phyloP scores from a whole-genome alignment of 257 asterid species.

The Paulownia fortunei region DNA sequence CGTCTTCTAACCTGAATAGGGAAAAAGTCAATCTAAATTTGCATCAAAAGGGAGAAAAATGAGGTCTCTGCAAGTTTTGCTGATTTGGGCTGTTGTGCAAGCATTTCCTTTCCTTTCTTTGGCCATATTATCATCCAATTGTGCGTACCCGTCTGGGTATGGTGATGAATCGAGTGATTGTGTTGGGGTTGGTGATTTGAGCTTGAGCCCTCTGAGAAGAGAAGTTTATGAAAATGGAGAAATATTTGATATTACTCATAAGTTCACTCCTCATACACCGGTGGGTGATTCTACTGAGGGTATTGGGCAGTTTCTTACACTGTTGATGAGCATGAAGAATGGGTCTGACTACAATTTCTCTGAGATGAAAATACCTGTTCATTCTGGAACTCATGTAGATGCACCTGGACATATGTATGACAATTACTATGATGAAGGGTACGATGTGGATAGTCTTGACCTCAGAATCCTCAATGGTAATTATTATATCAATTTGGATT shows the following conservation, averaged over 20 bases:
- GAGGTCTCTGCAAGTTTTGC: constrained; percentile 42
- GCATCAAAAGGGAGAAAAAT: constrained; percentile 33
- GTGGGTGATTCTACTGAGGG: constrained; percentile 60
- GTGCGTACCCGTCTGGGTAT: constrained; percentile 58
- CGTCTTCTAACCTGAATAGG: not conserved
- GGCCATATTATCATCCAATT: constrained; percentile 34
- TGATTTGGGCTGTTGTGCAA: constrained; percentile 41
- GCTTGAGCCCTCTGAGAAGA: constrained; percentile 45
- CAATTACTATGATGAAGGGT: constrained; percentile 67
- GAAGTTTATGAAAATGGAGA: constrained; percentile 58
- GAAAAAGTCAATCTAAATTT: not conserved
- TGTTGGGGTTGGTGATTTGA: constrained; percentile 33
- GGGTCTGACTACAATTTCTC: constrained; percentile 86
- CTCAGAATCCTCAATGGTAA: constrained; percentile 76
- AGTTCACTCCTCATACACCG: constrained; percentile 60
- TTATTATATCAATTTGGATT: not conserved
- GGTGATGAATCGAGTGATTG: constrained; percentile 48
- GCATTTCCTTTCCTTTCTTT: constrained; percentile 30
- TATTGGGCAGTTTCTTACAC: constrained; percentile 55
- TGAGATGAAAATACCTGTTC: constrained; percentile 64
- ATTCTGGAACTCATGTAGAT: constrained; percentile 91
- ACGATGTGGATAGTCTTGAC: constrained; percentile 80
- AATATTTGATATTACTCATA: constrained; percentile 76
- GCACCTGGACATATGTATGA: constrained; percentile 87
- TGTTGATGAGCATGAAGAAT: constrained; percentile 74